Conservation (phyloP, 306 rosid genomes). For the Ammopiptanthus mongolicus region DNA sequence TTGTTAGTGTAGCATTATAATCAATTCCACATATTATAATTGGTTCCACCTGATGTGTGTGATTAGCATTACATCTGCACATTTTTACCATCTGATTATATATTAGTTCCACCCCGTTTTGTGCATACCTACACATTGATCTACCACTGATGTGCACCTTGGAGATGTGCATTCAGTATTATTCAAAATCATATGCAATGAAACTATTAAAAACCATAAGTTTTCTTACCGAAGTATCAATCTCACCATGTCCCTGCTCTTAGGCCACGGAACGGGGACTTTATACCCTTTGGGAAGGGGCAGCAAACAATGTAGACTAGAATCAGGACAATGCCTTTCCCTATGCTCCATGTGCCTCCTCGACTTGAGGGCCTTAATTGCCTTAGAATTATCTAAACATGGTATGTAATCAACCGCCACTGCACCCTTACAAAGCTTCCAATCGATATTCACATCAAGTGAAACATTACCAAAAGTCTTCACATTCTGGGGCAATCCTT, state of each 20-base stretch:
- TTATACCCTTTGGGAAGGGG: conserved; percentile 63
- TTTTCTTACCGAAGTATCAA: conserved; percentile 62
- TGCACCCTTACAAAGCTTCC: conserved; percentile 56
- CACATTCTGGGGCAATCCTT: background rate
- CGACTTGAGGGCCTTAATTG: conserved; percentile 56
- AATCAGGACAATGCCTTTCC: conserved; percentile 68
- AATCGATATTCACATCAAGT: conserved; percentile 7
- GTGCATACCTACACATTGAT: background rate
- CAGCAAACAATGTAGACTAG: conserved; percentile 50
- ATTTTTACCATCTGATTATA: too few relatives aligned
- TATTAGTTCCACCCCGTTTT: too few relatives aligned
- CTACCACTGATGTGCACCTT: background rate
- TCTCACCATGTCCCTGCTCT: conserved; percentile 99
- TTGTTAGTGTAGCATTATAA: too few relatives aligned
- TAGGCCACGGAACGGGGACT: conserved; percentile 67
- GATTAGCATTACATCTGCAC: background rate
- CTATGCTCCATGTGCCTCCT: conserved; percentile 88
- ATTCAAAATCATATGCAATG: background rate
- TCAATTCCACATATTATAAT: too few relatives aligned
- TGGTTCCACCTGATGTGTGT: too few relatives aligned
- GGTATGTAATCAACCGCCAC: conserved; percentile 55
- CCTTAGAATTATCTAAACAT: conserved; percentile 65
- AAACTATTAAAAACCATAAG: conserved; percentile 12
- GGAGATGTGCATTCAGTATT: background rate
- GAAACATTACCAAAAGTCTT: background rate